Base-by-base conservation (phyloP, 139 green algal genomes). In the Coelastrella sp. region DNA sequence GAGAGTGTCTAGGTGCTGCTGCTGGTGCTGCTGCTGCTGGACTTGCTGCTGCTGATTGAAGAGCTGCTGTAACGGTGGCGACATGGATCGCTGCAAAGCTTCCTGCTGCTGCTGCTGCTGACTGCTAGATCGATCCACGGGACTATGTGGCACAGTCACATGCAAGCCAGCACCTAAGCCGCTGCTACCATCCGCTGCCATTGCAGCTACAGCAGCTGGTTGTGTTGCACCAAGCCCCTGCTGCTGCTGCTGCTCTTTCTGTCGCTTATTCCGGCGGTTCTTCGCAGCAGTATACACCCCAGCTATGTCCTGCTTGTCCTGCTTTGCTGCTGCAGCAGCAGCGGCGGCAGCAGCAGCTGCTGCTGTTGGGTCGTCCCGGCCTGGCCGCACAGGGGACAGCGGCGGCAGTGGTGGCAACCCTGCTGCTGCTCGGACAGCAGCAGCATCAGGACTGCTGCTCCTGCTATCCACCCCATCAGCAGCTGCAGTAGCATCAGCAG, bases 271-370 rank as follows among this genome's bases (percentile, higher is more conserved):
- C 20, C 85, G 61, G n/a, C 74, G 17, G 85, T 13, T 68, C n/a
- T 23, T 61, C 11, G 81, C 81, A 64, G 81, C 81, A 32, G 81
- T 64, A 77, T 87, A 87, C 81, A 87, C 84, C 5, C 84, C 84
- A 32, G 84, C 71, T n/a, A 17, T 82, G 57, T 58, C 32, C 54
- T 88, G 65, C 47, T 47, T 82, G 57, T 58, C 32, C 54, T 88
- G 65, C 47, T 47, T 8, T 88, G 54, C 54, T 88, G 66, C 65
- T 80, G 83, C 68, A 80, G 80, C 74, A 10, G 14, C 22, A 59
- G 74, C n/a, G 10, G 74, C 74, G 58, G 74, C 83, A 80, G 58
- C 10, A 57, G 65, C 23, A 20, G 10, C 17, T 89, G 68, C 32
- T 81, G 83, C 61, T 76, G 82, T 23, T 79, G 58, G 16, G 22